These are phyloP conservation scores for Leccinum subtestaceum DNA, from an alignment of 768 basidiomycete species.

Conservation along the genomic window DNA sequence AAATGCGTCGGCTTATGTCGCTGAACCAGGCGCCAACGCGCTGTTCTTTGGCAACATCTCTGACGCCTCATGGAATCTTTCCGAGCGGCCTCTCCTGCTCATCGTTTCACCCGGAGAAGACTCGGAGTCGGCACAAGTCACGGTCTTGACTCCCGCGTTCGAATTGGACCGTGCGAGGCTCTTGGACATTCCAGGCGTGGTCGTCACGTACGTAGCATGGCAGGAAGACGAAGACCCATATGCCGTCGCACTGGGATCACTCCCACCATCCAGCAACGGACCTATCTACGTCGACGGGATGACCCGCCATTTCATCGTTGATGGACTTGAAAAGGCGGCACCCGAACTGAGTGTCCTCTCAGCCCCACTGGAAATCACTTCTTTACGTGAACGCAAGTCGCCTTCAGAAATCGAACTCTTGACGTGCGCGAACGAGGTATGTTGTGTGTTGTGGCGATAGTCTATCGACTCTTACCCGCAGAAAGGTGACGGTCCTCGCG, in stretches of 20 bases:
- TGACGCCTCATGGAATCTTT: constrained; percentile 57
- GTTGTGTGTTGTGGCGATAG: background rate
- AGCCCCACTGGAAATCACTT: constrained; percentile 54
- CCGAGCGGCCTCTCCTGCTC: constrained; percentile 76
- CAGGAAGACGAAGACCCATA: constrained; percentile 71
- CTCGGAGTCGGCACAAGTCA: constrained; percentile 43
- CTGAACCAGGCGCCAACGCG: constrained; percentile 74
- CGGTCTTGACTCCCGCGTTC: constrained; percentile 73
- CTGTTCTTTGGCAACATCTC: constrained; percentile 75
- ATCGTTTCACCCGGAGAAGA: constrained; percentile 51
- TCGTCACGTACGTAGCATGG: constrained; percentile 54
- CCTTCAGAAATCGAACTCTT: constrained; percentile 65
- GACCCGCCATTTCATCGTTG: constrained; percentile 60
- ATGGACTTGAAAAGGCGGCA: constrained; percentile 53
- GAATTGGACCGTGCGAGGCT: constrained; percentile 68
- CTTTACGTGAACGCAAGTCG: constrained; percentile 74
- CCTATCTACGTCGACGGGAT: constrained; percentile 60
- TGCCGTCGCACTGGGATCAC: constrained; percentile 38
- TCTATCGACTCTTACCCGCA: background rate
- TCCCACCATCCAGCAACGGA: constrained; percentile 26
- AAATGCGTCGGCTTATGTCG: constrained; percentile 67
- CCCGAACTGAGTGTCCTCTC: constrained; percentile 39
- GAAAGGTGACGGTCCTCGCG: constrained; percentile 72
- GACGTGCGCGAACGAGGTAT: constrained; percentile 77
- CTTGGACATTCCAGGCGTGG: constrained; percentile 49